A percentile compares a stretch with the other conserved stretches of the same genome.
Evolutionary conservation across 257 asterid genomes (phyloP).

Genomic region (Lithospermum erythrorhizon): DNA sequence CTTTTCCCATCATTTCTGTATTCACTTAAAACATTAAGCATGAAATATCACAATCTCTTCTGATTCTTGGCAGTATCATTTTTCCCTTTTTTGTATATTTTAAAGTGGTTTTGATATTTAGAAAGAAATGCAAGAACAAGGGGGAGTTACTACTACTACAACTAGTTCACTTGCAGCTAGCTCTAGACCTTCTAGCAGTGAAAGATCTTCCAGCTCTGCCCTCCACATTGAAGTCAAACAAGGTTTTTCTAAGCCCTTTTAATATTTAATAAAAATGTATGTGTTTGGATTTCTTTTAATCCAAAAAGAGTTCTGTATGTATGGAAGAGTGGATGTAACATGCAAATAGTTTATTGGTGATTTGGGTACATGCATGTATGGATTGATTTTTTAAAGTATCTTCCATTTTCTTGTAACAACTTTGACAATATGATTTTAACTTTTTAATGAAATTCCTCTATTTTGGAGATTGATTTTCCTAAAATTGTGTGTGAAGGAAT

Average conservation of each 20-base stretch:
- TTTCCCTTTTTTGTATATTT: neutral
- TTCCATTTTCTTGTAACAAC: no score
- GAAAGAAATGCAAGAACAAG: conserved; percentile 53
- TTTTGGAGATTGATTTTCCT: neutral
- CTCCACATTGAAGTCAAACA: neutral
- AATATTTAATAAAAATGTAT: no score
- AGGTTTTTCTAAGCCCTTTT: neutral
- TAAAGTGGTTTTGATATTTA: conserved; percentile 3
- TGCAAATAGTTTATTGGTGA: no score
- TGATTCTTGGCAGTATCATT: neutral
- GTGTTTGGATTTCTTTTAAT: no score
- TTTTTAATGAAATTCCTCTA: neutral
- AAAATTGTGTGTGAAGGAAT: conserved; percentile 32
- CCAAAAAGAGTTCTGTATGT: no score
- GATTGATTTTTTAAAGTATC: no score
- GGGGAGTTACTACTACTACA: neutral
- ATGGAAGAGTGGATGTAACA: no score
- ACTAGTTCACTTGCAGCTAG: neutral
- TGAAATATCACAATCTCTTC: conserved; percentile 20
- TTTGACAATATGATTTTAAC: no score
- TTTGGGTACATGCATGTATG: no score
- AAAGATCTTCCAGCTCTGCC: conserved; percentile 2
- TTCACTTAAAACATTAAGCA: conserved; percentile 5
- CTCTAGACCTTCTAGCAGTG: conserved; percentile 1
- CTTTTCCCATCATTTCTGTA: neutral